Percentiles rank a stretch among this genome's conserved stretches.
Evolutionary conservation across 768 basidiomycete species (phyloP).

Genomic region (Lepiota venenata): DNA sequence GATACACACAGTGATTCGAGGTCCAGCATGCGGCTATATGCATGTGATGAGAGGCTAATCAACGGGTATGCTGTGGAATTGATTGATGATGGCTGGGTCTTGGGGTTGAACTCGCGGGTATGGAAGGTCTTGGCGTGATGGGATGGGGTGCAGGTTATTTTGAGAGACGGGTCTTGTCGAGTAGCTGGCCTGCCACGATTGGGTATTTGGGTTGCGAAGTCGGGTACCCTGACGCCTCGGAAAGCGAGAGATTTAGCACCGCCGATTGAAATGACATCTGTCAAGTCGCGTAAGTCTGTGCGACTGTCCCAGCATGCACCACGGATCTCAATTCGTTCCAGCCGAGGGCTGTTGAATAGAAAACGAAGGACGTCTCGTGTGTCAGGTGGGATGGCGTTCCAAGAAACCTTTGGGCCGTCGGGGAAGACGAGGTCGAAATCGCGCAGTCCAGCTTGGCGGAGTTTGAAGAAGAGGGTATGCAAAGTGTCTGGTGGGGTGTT

Average conservation of each 20-base stretch:
- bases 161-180: not conserved
- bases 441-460: not conserved
- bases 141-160: not conserved
- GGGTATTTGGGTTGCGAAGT: not conserved
- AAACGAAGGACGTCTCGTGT: not conserved
- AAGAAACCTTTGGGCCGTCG: conserved; percentile 5
- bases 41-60: not conserved
- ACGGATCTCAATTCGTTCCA: not conserved
- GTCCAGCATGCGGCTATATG: not conserved
- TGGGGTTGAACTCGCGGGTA: not conserved
- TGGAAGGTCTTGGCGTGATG: conserved; percentile 2
- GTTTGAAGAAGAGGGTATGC: not conserved
- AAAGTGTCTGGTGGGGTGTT: not conserved
- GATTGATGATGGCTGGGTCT: not conserved
- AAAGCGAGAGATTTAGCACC: not conserved
- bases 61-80: not conserved
- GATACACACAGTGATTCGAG: not conserved
- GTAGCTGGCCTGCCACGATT: not conserved
- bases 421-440: conserved; percentile 6
- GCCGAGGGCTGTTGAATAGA: not conserved
- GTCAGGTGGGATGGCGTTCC: conserved; percentile 1
- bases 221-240: not conserved
- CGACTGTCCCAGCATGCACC: not conserved
- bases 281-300: not conserved
- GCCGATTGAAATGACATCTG: not conserved